Base-by-base conservation (phyloP, 2,329 filamentous ascomycete species). In the Fusarium incarnatum region DNA sequence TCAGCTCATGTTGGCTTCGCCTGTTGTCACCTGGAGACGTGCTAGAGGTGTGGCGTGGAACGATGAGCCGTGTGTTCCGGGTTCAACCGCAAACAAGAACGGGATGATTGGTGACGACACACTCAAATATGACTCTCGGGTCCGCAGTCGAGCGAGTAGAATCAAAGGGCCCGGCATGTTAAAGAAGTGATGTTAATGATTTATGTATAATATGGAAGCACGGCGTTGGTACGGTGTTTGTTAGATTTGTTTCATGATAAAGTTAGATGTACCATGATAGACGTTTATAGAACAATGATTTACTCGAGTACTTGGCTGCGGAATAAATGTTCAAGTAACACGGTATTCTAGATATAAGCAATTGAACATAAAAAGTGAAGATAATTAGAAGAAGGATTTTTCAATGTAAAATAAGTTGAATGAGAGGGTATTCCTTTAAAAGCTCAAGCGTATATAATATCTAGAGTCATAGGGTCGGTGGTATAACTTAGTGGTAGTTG, bases 1-100 rank as follows among this genome's bases (percentile, higher is more conserved):
- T 4, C 75, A 81, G 18, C 77, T 81, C 4, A 89, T 88, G 77
- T 77, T 87, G 34, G 77, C 82, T 6, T 82, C 88, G 60, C 82
- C 86, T 3, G 81, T 80, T 3, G 79, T 77, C n/a, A 73, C 87
- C 34, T 91, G 89, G 89, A 79, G 78, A 13, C 60, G 49, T 18
- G 70, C 60, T 4, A 40, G 57, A 12, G 62, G 59, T 2, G 56
- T 72, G 32, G 73, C 71, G 0, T 75, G 73, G 73, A 53, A 58
- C 3, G 54, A 53, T 0, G 68, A 63, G 9, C 52, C 56, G 27
- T 75, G 73, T 23, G 73, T 73, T 4, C 30, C 52, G 11, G 73
- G 73, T 23, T 75, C 73, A 13, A 71, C 73, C 6, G 53, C 44
- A 8, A 61, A 63, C n/a, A 23, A 49, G 2, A 63, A 74, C 40